Conservation (phyloP, 257 asterid genomes). For the Scutellaria galericulata region DNA sequence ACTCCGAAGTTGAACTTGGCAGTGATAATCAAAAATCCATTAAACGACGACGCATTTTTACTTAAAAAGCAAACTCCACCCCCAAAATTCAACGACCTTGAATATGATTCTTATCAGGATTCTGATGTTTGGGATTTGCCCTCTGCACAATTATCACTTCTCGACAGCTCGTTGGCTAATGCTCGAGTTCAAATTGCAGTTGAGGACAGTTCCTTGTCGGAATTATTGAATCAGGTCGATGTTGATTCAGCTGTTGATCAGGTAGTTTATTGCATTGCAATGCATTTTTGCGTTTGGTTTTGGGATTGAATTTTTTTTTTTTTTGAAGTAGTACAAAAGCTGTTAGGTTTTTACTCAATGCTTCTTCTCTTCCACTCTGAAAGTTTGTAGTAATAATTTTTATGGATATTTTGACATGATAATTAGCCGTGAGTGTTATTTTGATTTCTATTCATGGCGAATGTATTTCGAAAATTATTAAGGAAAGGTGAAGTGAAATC, state of each 20-base stretch:
- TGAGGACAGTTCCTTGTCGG: conserved; percentile 41
- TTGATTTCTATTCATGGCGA: not conserved
- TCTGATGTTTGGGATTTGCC: conserved; percentile 96
- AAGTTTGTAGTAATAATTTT: not conserved
- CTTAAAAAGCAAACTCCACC: conserved; percentile 76
- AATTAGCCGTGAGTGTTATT: not conserved
- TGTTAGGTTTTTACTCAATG: not conserved
- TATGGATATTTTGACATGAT: not conserved
- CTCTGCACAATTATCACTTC: conserved; percentile 47
- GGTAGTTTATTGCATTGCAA: conserved; percentile 43
- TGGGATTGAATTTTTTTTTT: not conserved
- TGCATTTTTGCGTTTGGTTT: not conserved
- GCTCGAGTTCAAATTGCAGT: conserved; percentile 41
- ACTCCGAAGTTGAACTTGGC: conserved; percentile 53
- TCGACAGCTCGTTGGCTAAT: conserved; percentile 25
- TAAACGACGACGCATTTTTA: conserved; percentile 55
- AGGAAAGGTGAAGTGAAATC: not conserved
- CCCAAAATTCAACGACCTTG: conserved; percentile 71
- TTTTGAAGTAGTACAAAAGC: not conserved
- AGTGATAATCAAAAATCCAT: conserved; percentile 62
- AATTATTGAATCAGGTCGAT: conserved; percentile 54
- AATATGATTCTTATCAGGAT: conserved; percentile 76
- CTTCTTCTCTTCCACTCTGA: not conserved
- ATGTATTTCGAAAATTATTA: not conserved
- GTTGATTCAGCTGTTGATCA: conserved; percentile 61